phyloP scores from a whole-genome alignment of 1,139 yeast genomes.

The Protomyces pachydermus region DNA sequence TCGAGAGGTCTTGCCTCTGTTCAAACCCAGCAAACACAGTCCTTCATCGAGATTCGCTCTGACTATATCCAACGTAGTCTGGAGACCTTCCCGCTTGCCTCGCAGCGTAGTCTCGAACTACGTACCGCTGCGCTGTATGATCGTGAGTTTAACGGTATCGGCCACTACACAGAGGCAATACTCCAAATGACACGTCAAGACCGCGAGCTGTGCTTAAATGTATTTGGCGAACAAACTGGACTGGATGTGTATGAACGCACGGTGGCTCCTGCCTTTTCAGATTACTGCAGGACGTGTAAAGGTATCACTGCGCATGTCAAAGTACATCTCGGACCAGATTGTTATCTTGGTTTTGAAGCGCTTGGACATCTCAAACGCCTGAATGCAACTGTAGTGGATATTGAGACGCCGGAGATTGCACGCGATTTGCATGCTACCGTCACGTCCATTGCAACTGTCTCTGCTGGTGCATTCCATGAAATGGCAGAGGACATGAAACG shows the following conservation, averaged over 20 bases:
- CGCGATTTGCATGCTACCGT: constrained; percentile 11
- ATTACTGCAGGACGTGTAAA: constrained; percentile 12
- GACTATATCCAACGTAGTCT: constrained; percentile 23
- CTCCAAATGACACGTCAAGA: constrained; percentile 24
- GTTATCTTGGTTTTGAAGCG: constrained; percentile 25
- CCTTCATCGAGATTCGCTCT: constrained; percentile 8
- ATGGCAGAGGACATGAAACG: constrained; percentile 23
- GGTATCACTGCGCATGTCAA: constrained; percentile 22
- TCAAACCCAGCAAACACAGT: neutral
- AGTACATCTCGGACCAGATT: constrained; percentile 18
- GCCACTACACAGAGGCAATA: constrained; percentile 27
- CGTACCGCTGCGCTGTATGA: constrained; percentile 24
- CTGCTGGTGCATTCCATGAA: constrained; percentile 21
- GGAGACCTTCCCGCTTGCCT: constrained; percentile 20
- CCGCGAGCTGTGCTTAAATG: constrained; percentile 1
- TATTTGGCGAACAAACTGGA: constrained; percentile 21
- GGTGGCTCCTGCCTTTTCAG: constrained; percentile 19
- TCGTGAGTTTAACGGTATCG: constrained; percentile 27
- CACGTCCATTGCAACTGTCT: constrained; percentile 5
- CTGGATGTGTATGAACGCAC: constrained; percentile 6
- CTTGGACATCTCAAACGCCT: constrained; percentile 17
- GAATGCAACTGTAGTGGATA: constrained; percentile 5
- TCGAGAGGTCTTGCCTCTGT: neutral
- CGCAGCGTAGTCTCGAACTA: constrained; percentile 23
- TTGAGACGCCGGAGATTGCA: constrained; percentile 17